Percentiles rank a stretch among this genome's conserved stretches.
These are phyloP conservation scores for Gymnopus androsaceus DNA, from an alignment of 1,284 basidiomycete species.

Conservation along the genomic window DNA sequence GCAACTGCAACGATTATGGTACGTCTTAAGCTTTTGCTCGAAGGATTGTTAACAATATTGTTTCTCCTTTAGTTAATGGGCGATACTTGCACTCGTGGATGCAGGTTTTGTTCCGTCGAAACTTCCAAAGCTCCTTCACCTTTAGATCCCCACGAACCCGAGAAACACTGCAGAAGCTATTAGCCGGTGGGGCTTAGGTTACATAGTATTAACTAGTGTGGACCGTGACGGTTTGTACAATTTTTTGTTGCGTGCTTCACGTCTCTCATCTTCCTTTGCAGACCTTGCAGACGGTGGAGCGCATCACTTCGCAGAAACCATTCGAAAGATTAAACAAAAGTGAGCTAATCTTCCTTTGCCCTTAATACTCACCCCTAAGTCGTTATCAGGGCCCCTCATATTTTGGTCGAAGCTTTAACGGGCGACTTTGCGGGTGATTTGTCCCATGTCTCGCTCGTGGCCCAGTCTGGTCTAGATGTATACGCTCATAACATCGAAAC, in stretches of 20 bases:
- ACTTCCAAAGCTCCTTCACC: slow-evolving; percentile 89
- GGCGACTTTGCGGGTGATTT: slow-evolving; percentile 90
- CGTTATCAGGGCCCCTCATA: slow-evolving; percentile 80
- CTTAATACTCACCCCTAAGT: slow-evolving; percentile 10
- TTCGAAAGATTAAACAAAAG: slow-evolving; percentile 95
- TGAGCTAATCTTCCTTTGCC: slow-evolving; percentile 33
- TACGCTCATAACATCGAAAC: slow-evolving; percentile 99
- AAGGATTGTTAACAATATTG: neutral
- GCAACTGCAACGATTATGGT: slow-evolving; percentile 99
- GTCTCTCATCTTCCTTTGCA: slow-evolving; percentile 30
- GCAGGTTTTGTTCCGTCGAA: slow-evolving; percentile 97
- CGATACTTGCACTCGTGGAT: slow-evolving; percentile 98
- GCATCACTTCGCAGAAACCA: slow-evolving; percentile 93
- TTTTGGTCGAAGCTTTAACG: slow-evolving; percentile 95
- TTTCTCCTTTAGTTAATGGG: slow-evolving; percentile 82
- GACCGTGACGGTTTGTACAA: slow-evolving; percentile 84
- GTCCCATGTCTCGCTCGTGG: slow-evolving; percentile 79
- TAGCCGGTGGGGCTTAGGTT: slow-evolving; percentile 96
- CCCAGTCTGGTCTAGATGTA: slow-evolving; percentile 92
- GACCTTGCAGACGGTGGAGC: slow-evolving; percentile 93
- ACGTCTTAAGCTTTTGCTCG: slow-evolving; percentile 22
- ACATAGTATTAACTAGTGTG: slow-evolving; percentile 96
- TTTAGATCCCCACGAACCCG: slow-evolving; percentile 95
- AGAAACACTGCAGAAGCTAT: slow-evolving; percentile 99
- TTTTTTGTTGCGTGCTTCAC: slow-evolving; percentile 1